Base-by-base conservation (phyloP, 2,329 filamentous ascomycete genomes). In the Cladophialophora carrionii region DNA sequence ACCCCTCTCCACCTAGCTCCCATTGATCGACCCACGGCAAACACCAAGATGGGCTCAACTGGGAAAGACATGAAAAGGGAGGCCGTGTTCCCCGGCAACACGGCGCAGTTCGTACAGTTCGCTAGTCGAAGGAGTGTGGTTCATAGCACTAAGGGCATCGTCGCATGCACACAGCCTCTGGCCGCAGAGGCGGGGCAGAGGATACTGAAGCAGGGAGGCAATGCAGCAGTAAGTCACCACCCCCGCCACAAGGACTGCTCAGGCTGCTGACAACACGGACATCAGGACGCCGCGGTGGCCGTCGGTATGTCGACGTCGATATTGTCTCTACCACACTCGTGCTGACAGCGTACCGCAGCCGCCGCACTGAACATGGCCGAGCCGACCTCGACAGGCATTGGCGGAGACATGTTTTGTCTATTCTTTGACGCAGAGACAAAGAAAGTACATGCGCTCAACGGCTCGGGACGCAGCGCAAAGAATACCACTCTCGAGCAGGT, bases 391-490 rank as follows among this genome's bases (percentile, higher is more conserved):
- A 98, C 95, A 0, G 95, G 95, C 48, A 97, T 99, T 66, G 95
- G 95, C 63, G 95, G 95, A 68, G 95, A 99, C 79, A 92, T 96
- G 88, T 99, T 98, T 80, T 93, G 93, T 77, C 86, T 98, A 41
- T 97, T 87, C 82, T 98, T 94, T 81, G 86, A 96, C 75, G 91
- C 92, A 49, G 85, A 89, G 71, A 91, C 88, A 0, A 90, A 90
- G 74, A 90, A 90, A 68, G 89, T 98, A 8, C 89, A 88, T 61
- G 91, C 92, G 9, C 81, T 98, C 77, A 99, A 99, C 77, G 95
- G 93, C 22, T 97, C 93, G 1, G 95, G 95, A n/a, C 88, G 95
- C 31, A 87, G 92, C 3, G 88, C 90, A 4, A 82, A 79, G 58
- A 87, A 88, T 43, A 87, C 81, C 68, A 90, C 88, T 0, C 82